A percentile compares a stretch with the other conserved stretches of the same genome.
phyloP scores from a whole-genome alignment of 106 monocot species.

The Acorus gramineus region DNA sequence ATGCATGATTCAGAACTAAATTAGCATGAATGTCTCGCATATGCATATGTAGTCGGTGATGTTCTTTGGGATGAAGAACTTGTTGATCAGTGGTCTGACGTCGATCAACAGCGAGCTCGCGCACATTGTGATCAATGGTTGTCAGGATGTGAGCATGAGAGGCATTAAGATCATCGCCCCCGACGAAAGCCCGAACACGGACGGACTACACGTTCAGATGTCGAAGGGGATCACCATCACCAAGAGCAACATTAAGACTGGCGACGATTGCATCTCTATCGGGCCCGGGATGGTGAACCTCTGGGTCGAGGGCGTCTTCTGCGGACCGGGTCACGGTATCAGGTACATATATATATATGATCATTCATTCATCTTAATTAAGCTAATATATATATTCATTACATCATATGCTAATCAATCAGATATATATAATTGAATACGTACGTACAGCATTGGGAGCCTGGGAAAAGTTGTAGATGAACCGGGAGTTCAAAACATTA shows the following conservation, averaged over 20 bases:
- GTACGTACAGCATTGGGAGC: constrained; percentile 28
- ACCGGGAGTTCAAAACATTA: constrained; percentile 28
- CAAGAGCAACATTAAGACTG: constrained; percentile 19
- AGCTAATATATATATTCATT: neutral
- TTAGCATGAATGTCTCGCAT: neutral
- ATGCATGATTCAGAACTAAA: neutral
- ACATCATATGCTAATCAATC: neutral
- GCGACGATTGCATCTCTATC: constrained; percentile 56
- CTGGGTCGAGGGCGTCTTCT: constrained; percentile 21
- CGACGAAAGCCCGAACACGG: constrained; percentile 42
- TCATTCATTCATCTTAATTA: neutral
- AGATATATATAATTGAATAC: neutral
- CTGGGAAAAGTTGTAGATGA: constrained; percentile 10
- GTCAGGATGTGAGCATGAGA: constrained; percentile 9
- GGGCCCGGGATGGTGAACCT: constrained; percentile 19
- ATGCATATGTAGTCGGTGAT: constrained; percentile 23
- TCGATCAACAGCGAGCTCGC: constrained; percentile 25
- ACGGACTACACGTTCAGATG: constrained; percentile 38
- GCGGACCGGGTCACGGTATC: constrained; percentile 46
- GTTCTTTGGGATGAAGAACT: constrained; percentile 13
- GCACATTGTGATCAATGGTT: constrained; percentile 29
- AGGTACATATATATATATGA: constrained; percentile 3
- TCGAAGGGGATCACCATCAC: constrained; percentile 18
- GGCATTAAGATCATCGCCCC: constrained; percentile 22
- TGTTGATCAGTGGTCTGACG: constrained; percentile 17